A percentile compares a stretch with the other conserved stretches of the same genome.
Evolutionary conservation across 2,329 filamentous ascomycete species (phyloP).

Genomic region (Alternaria longipes): DNA sequence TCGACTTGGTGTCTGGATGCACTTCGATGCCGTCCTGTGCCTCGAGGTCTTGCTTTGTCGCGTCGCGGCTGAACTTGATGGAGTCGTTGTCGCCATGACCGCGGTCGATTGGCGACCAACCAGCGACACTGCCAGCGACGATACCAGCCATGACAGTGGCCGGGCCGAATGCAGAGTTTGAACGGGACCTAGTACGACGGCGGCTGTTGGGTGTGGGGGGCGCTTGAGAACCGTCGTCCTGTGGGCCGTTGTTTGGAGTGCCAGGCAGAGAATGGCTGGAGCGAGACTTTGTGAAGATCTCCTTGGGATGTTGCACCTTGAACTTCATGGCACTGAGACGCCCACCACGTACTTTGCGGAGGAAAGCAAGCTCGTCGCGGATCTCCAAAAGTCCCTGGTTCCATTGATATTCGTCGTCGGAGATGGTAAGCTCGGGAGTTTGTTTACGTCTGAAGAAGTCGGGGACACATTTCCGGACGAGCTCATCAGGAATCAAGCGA

Average conservation of each 20-base stretch:
- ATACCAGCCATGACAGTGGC: conserved; percentile 86
- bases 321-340: conserved; percentile 84
- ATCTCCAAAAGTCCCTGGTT: conserved; percentile 78
- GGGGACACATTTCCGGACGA: conserved; percentile 59
- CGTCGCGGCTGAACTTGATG: conserved; percentile 48
- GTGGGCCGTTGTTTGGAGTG: conserved; percentile 67
- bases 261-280: conserved; percentile 71
- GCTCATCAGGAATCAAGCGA: conserved; percentile 80
- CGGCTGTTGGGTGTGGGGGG: conserved; percentile 64
- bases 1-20: conserved; percentile 60
- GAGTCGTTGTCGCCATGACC: conserved; percentile 52
- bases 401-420: conserved; percentile 65
- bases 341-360: conserved; percentile 82
- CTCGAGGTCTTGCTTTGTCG: conserved; percentile 53
- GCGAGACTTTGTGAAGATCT: conserved; percentile 70
- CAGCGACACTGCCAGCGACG: conserved; percentile 77
- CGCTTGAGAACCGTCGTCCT: conserved; percentile 54
- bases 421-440: conserved; percentile 54
- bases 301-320: conserved; percentile 77
- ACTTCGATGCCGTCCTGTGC: conserved; percentile 56
- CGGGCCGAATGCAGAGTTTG: conserved; percentile 76
- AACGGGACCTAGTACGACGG: conserved; percentile 70
- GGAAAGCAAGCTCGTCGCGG: conserved; percentile 80
- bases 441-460: conserved; percentile 54
- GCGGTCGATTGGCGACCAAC: conserved; percentile 76